Percentiles rank a stretch among this genome's conserved stretches.
These are phyloP conservation scores for Dactylorhiza incarnata DNA, from an alignment of 106 monocot species.

Conservation along the genomic window DNA sequence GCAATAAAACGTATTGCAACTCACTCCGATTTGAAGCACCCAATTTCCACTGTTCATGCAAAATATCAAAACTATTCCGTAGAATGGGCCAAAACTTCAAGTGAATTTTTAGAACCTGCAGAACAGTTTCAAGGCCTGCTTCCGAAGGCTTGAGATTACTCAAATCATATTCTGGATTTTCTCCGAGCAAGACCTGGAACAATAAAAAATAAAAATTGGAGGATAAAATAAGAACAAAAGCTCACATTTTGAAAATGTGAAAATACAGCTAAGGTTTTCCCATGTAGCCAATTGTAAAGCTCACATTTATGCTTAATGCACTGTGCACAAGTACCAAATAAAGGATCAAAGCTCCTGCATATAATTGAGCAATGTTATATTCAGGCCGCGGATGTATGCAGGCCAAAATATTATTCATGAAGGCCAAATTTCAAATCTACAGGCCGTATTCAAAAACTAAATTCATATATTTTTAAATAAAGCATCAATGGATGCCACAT, in stretches of 20 bases:
- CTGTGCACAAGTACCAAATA: too few species aligned
- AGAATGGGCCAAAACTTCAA: slow-evolving; percentile 75
- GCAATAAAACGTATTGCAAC: slow-evolving; percentile 16
- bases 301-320: too few species aligned
- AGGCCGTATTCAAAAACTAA: too few species aligned
- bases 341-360: too few species aligned
- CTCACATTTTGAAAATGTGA: background rate
- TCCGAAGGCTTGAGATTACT: slow-evolving; percentile 37
- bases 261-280: background rate
- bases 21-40: slow-evolving; percentile 34
- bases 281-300: too few species aligned
- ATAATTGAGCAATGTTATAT: too few species aligned
- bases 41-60: slow-evolving; percentile 34
- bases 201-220: background rate
- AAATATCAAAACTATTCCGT: slow-evolving; percentile 16
- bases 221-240: background rate
- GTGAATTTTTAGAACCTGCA: slow-evolving; percentile 72
- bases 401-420: too few species aligned
- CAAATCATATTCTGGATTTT: slow-evolving; percentile 31
- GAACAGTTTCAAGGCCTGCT: slow-evolving; percentile 42
- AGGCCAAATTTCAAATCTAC: too few species aligned
- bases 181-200: slow-evolving; percentile 72
- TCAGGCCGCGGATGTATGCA: too few species aligned
- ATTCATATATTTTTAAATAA: too few species aligned
- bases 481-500: too few species aligned